These are phyloP conservation scores for Globisporangium paddicum DNA, from an alignment of 352 stramenopile genomes.

Conservation along the genomic window DNA sequence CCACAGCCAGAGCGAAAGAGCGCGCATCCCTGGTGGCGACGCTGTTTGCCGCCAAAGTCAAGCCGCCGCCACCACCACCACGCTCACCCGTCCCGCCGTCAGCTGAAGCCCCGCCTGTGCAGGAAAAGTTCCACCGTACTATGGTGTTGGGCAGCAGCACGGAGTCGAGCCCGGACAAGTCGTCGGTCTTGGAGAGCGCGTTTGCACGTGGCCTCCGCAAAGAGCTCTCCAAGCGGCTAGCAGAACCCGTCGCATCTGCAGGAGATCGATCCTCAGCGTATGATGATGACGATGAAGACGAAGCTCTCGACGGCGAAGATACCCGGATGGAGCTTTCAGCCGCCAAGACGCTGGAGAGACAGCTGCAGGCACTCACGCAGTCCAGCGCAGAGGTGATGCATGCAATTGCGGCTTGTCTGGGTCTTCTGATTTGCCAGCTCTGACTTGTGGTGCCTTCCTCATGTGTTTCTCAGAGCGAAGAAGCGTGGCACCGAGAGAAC, in stretches of 20 bases:
- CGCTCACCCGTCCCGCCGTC: neutral
- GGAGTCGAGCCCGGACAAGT: neutral
- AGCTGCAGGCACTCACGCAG: neutral
- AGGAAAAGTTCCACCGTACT: neutral
- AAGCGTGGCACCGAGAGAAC: conserved; percentile 27
- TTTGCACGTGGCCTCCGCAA: conserved; percentile 10
- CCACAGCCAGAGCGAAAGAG: neutral
- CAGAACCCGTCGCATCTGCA: neutral
- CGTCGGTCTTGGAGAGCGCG: neutral
- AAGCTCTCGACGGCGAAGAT: neutral
- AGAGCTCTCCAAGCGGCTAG: conserved; percentile 13
- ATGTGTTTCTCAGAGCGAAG: conserved; percentile 16
- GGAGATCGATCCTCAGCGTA: neutral
- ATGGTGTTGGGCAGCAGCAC: neutral
- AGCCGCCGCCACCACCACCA: neutral
- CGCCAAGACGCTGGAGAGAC: neutral
- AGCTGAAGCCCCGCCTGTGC: neutral
- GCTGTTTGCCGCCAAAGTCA: conserved; percentile 1
- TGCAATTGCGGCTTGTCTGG: neutral
- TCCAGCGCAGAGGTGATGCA: conserved; percentile 6
- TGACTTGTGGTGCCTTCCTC: no score
- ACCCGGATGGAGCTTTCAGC: neutral
- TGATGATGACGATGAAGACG: neutral
- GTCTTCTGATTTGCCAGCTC: no score
- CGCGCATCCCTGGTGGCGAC: neutral